Evolutionary conservation across 108 stramenopile species (phyloP), one percentile per base, ranked within the genome.

Genomic region (Skeletonema grethae): DNA sequence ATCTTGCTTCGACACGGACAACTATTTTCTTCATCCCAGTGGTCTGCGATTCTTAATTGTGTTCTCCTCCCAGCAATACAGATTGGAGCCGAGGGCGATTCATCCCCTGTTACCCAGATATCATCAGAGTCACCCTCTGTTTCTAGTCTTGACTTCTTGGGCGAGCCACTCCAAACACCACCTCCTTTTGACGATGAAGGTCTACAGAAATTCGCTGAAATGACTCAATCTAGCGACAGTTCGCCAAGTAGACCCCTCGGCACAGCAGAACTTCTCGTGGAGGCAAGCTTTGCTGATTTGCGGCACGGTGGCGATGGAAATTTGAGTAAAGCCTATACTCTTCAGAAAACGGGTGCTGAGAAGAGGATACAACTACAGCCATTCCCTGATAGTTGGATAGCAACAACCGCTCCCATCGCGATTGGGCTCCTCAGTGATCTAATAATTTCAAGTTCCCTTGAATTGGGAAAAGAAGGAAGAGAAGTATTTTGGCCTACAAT

Each of bases 301-400:
- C 67, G 91, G 34, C 90, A 91, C 63, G 92, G 95, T 3, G 95
- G 95, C 15, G 91, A 90, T 34, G 95, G 91, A 5, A 85, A 93
- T 77, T 68, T 96, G 43, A 85, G 89, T 53, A 73, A 84, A 66
- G 94, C 89, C 43, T 83, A 88, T 65, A 82, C 75, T 32, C 78
- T 91, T 55, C 81, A 87, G 13, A 88, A 88, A 61, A 90, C 88
- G 65, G 85, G 77, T 59, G 61, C 32, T 20, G 61, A 77, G 28
- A 61, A 76, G 63, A 67, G 67, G 55, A 30, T 71, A 53, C 67
- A 70, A 50, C 35, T 85, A 20, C 88, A 95, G 67, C 91, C 91
- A 36, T 92, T 95, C 57, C 94, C 94, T 0, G 87, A 90, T 53
- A 95, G 94, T 60, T 95, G 94, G 94, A 87, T 95, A 64, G 90